phyloP scores from a whole-genome alignment of 805 yeast species.

The Wickerhamiella allomyrinae region DNA sequence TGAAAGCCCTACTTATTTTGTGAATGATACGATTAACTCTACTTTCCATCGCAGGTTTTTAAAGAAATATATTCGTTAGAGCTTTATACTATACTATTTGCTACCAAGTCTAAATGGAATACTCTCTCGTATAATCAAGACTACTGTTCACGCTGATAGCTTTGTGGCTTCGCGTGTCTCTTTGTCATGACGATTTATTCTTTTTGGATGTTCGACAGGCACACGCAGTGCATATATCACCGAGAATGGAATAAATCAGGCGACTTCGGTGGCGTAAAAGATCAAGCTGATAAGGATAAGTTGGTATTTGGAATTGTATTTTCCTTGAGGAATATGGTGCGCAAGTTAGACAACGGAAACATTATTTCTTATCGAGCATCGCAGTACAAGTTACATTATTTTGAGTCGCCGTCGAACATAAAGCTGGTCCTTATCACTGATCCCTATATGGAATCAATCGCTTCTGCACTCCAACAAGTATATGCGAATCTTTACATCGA shows the following conservation, averaged over 20 bases:
- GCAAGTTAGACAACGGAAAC: slow-evolving; percentile 32
- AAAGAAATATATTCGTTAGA: slow-evolving; percentile 3
- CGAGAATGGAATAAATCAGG: slow-evolving; percentile 42
- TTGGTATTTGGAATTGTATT: slow-evolving; percentile 73
- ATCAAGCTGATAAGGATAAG: slow-evolving; percentile 53
- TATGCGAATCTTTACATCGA: slow-evolving; percentile 47
- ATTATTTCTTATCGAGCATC: slow-evolving; percentile 37
- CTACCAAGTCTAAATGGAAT: neutral
- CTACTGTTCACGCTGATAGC: too few species aligned
- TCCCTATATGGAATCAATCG: slow-evolving; percentile 40
- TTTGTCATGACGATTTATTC: slow-evolving; percentile 39
- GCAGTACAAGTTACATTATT: slow-evolving; percentile 62
- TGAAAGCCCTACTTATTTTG: neutral
- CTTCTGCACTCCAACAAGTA: slow-evolving; percentile 40
- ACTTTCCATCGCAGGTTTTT: slow-evolving; percentile 1
- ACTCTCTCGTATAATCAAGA: neutral
- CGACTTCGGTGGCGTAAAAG: neutral
- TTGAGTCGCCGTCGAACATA: slow-evolving; percentile 66
- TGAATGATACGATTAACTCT: slow-evolving; percentile 3
- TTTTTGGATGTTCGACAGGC: slow-evolving; percentile 83
- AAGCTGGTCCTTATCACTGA: slow-evolving; percentile 67
- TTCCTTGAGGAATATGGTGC: slow-evolving; percentile 62
- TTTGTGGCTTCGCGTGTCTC: neutral
- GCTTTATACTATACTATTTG: neutral
- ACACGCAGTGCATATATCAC: slow-evolving; percentile 74